A percentile compares a stretch with the other conserved stretches of the same genome.
phyloP scores from a whole-genome alignment of 164 flowering plant species.

The Stephania yunnanensis region DNA sequence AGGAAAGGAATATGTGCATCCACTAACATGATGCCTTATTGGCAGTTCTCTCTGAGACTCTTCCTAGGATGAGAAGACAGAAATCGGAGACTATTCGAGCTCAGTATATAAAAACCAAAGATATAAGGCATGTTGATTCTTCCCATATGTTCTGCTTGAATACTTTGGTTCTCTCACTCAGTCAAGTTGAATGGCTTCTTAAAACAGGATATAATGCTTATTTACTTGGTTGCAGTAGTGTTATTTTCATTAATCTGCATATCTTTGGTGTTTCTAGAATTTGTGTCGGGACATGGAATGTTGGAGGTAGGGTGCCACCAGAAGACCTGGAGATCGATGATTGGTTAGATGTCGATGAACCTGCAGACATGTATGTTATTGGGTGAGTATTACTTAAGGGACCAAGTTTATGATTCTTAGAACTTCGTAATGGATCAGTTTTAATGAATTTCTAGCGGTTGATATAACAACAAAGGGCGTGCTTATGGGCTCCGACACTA shows the following conservation, averaged over 20 bases:
- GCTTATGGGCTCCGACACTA: background rate
- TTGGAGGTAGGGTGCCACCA: constrained; percentile 84
- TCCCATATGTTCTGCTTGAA: background rate
- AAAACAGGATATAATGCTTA: background rate
- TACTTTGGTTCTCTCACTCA: background rate
- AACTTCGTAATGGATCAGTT: background rate
- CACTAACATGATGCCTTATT: constrained; percentile 1
- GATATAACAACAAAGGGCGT: background rate
- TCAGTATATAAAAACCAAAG: constrained; percentile 79
- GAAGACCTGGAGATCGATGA: constrained; percentile 76
- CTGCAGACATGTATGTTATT: constrained; percentile 89
- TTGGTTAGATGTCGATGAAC: constrained; percentile 71
- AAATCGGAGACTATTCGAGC: constrained; percentile 86
- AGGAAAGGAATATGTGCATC: background rate
- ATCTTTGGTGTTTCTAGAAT: constrained; percentile 37
- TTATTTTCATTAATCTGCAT: constrained; percentile 7
- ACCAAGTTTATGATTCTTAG: background rate
- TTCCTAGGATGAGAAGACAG: constrained; percentile 53
- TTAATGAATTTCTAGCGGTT: background rate
- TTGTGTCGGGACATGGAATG: constrained; percentile 92
- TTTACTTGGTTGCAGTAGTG: background rate
- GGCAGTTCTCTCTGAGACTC: constrained; percentile 32
- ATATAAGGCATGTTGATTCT: constrained; percentile 47
- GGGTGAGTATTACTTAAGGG: constrained; percentile 49
- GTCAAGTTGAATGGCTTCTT: background rate